Evolutionary conservation across 2,329 filamentous ascomycete genomes (phyloP).

Genomic region (Chrysoporthe deuterocubensis): DNA sequence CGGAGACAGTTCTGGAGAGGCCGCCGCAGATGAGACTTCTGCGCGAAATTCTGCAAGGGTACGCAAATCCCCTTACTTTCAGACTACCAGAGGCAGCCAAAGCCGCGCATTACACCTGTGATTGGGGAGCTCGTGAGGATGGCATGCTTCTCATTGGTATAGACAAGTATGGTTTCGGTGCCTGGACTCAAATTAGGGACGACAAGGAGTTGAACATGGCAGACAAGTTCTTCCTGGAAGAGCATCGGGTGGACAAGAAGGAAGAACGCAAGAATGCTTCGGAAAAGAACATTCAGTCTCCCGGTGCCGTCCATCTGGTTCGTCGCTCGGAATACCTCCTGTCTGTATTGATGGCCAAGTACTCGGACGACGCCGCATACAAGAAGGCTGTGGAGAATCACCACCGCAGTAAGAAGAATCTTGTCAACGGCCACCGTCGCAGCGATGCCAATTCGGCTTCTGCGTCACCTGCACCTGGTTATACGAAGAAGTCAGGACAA

Average conservation of each 20-base stretch:
- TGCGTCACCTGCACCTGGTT: conserved; percentile 70
- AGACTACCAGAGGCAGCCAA: conserved; percentile 91
- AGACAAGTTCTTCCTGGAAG: conserved; percentile 95
- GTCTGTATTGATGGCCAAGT: conserved; percentile 87
- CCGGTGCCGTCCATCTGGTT: conserved; percentile 95
- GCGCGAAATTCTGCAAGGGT: conserved; percentile 70
- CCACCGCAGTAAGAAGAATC: conserved; percentile 91
- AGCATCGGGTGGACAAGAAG: conserved; percentile 97
- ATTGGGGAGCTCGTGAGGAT: conserved; percentile 92
- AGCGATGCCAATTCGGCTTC: conserved; percentile 64
- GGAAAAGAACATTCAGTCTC: conserved; percentile 84
- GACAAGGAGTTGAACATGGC: conserved; percentile 82
- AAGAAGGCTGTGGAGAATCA: conserved; percentile 88
- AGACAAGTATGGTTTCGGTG: conserved; percentile 89
- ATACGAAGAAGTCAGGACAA: conserved; percentile 51
- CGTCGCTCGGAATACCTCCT: conserved; percentile 93
- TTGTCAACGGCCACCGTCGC: conserved; percentile 63
- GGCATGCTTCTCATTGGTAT: conserved; percentile 97
- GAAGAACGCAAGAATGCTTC: conserved; percentile 83
- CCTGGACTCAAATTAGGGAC: conserved; percentile 93
- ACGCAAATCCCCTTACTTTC: conserved; percentile 76
- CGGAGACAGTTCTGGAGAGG: conserved; percentile 90
- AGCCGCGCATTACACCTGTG: conserved; percentile 84
- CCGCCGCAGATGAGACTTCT: conserved; percentile 87
- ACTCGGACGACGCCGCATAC: conserved; percentile 74